A percentile compares a stretch with the other conserved stretches of the same genome.
Evolutionary conservation across 2,329 filamentous ascomycete genomes (phyloP).

Genomic region (Pseudogymnoascus sp.): DNA sequence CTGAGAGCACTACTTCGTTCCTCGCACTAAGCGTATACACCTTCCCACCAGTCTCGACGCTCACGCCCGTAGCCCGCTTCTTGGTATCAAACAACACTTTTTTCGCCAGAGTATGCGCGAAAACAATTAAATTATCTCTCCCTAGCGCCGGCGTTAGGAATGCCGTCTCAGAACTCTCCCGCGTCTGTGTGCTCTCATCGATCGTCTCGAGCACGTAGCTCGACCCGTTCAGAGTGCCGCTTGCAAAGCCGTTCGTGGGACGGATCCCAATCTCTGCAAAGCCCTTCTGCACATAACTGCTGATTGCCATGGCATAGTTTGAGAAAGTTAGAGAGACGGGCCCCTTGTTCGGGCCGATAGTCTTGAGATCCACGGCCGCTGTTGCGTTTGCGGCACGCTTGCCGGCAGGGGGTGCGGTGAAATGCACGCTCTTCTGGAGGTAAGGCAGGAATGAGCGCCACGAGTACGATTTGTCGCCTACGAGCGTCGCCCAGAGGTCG

Average conservation of each 20-base stretch:
- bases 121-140: constrained; percentile 13
- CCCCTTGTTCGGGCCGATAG: neutral
- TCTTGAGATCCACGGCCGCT: neutral
- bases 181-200: constrained; percentile 10
- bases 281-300: constrained; percentile 14
- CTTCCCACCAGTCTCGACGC: constrained; percentile 17
- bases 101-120: constrained; percentile 14
- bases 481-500: constrained; percentile 28
- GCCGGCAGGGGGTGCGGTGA: constrained; percentile 23
- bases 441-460: constrained; percentile 35
- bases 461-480: constrained; percentile 38
- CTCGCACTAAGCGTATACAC: neutral
- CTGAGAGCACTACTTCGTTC: neutral
- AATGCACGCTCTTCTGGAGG: constrained; percentile 33
- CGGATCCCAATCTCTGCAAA: constrained; percentile 16
- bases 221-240: constrained; percentile 15
- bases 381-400: constrained; percentile 13
- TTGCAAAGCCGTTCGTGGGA: constrained; percentile 16
- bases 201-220: constrained; percentile 13
- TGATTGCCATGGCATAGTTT: constrained; percentile 15
- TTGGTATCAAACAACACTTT: constrained; percentile 17
- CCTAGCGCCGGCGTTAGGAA: constrained; percentile 13
- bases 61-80: constrained; percentile 11
- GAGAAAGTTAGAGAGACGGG: constrained; percentile 9
- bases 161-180: constrained; percentile 15